Conservation (phyloP, 1,284 basidiomycete genomes). For the Apiotrichum sp. region DNA sequence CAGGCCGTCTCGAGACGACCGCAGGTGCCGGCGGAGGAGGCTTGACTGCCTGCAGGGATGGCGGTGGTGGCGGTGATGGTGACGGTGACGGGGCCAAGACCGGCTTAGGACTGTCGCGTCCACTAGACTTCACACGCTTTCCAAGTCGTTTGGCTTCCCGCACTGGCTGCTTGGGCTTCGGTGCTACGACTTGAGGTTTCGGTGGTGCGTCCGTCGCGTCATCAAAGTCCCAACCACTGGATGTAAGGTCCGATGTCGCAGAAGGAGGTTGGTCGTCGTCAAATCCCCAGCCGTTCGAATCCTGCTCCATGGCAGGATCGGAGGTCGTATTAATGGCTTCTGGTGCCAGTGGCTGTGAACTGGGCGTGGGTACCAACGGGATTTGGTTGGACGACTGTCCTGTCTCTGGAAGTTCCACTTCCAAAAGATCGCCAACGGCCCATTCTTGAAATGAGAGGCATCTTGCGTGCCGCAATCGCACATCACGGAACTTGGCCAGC, state of each 20-base stretch:
- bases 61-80: not conserved
- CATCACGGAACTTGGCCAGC: conserved; percentile 17
- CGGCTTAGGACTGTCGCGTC: not conserved
- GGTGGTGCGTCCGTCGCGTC: not conserved
- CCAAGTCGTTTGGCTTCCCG: not conserved
- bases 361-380: too few relatives aligned
- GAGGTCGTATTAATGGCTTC: not conserved
- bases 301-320: not conserved
- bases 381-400: not conserved
- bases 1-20: not conserved
- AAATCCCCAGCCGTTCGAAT: conserved; percentile 45
- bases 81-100: not conserved
- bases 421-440: not conserved
- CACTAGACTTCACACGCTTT: not conserved
- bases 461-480: conserved; percentile 2
- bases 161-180: not conserved
- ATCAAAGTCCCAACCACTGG: not conserved
- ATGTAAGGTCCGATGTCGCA: not conserved
- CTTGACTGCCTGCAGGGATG: too few relatives aligned
- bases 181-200: too few relatives aligned
- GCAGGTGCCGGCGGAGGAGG: not conserved
- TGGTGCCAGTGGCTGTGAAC: too few relatives aligned
- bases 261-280: conserved; percentile 24
- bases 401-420: not conserved
- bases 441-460: not conserved